These are phyloP conservation scores for Conringia planisiliqua DNA, from an alignment of 345 rosid genomes.

Conservation along the genomic window DNA sequence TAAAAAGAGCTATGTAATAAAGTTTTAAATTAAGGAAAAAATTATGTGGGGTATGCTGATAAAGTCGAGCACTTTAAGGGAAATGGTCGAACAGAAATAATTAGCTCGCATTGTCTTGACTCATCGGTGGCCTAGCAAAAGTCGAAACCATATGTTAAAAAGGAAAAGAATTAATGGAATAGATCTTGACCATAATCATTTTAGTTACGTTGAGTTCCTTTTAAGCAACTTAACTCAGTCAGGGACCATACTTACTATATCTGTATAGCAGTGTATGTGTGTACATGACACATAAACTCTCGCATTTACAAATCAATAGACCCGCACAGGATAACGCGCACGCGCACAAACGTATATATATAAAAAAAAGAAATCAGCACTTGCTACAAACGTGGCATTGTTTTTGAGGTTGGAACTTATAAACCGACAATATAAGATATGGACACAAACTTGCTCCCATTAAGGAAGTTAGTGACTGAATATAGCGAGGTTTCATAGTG, in stretches of 20 bases:
- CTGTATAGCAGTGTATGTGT: neutral
- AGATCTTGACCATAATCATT: conserved; percentile 17
- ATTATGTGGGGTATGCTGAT: neutral
- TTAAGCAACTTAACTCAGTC: conserved; percentile 3
- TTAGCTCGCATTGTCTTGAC: conserved; percentile 21
- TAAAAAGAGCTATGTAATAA: neutral
- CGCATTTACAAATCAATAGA: neutral
- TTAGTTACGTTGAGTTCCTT: conserved; percentile 10
- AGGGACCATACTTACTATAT: conserved; percentile 10
- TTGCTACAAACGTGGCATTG: conserved; percentile 13
- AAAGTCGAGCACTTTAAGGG: conserved; percentile 9
- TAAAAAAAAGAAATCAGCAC: neutral
- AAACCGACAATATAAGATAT: conserved; percentile 16
- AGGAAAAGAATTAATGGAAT: neutral
- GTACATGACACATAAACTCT: neutral
- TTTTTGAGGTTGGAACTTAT: neutral
- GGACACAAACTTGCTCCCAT: conserved; percentile 9
- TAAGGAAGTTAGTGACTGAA: neutral
- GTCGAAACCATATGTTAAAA: conserved; percentile 2
- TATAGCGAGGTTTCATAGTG: neutral
- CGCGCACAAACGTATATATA: conserved; percentile 11
- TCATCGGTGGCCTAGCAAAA: conserved; percentile 14
- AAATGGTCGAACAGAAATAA: conserved; percentile 20
- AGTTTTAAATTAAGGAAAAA: neutral
- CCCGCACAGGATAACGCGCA: conserved; percentile 16